phyloP scores from a whole-genome alignment of 768 basidiomycete species.

The Termitomyces sp. region DNA sequence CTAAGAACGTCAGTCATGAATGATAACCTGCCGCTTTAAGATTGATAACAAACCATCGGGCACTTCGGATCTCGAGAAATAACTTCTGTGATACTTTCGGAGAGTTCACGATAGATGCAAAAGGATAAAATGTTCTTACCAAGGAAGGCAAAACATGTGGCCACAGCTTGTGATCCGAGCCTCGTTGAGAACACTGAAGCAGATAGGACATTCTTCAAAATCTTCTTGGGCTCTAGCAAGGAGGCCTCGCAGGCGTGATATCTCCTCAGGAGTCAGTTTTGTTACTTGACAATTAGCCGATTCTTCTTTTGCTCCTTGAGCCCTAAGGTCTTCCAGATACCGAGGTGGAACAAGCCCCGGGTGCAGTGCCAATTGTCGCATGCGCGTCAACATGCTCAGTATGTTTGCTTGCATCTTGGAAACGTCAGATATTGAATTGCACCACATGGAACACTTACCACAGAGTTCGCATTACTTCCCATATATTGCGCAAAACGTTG shows the following conservation, averaged over 20 bases:
- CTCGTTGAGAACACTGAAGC: slow-evolving; percentile 57
- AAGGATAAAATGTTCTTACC: slow-evolving; percentile 37
- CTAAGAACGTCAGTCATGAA: slow-evolving; percentile 30
- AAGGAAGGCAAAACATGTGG: slow-evolving; percentile 70
- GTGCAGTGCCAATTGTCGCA: slow-evolving; percentile 81
- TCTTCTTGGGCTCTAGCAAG: slow-evolving; percentile 74
- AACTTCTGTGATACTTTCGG: slow-evolving; percentile 61
- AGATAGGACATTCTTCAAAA: slow-evolving; percentile 80
- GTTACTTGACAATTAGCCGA: slow-evolving; percentile 23
- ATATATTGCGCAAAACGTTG: slow-evolving; percentile 60
- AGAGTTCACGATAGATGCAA: background rate
- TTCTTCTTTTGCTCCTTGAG: slow-evolving; percentile 33
- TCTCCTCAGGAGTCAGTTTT: slow-evolving; percentile 52
- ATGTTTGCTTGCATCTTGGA: slow-evolving; percentile 64
- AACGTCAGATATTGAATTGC: background rate
- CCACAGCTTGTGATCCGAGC: slow-evolving; percentile 73
- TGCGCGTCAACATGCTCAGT: slow-evolving; percentile 79
- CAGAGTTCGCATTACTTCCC: slow-evolving; percentile 35
- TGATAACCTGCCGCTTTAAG: background rate
- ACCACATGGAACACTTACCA: slow-evolving; percentile 30
- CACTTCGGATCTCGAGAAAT: slow-evolving; percentile 72
- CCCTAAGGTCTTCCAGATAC: slow-evolving; percentile 64
- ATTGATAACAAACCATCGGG: slow-evolving; percentile 58
- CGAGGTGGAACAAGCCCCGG: slow-evolving; percentile 69
- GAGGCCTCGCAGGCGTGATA: slow-evolving; percentile 49